A percentile compares a stretch with the other conserved stretches of the same genome.
Conservation (phyloP, 495 filamentous ascomycete species). For the Podospora fimiseda region DNA sequence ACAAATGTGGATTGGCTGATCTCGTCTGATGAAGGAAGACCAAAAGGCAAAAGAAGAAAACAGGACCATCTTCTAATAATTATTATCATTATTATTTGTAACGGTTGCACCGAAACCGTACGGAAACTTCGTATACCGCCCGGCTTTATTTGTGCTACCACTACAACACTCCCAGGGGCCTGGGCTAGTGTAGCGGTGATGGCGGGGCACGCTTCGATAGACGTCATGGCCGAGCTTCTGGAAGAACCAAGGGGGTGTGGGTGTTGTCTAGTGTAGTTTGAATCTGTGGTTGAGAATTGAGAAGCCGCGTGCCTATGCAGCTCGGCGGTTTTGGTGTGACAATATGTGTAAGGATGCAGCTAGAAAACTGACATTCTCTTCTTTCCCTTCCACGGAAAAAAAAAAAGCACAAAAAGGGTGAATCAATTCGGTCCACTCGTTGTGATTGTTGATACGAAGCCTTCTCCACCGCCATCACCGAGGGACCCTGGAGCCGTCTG, state of each 20-base stretch:
- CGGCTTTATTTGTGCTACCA: too few species aligned
- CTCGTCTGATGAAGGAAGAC: too few species aligned
- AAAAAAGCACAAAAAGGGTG: too few species aligned
- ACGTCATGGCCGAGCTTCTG: background rate
- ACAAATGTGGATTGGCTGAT: conserved; percentile 15
- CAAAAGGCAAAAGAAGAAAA: too few species aligned
- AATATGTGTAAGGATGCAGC: conserved; percentile 4
- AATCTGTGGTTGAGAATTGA: background rate
- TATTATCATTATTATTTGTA: too few species aligned
- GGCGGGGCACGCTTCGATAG: background rate
- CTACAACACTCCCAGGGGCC: too few species aligned
- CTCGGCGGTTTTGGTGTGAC: background rate
- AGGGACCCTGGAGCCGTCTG: conserved; percentile 2
- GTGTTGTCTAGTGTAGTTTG: background rate
- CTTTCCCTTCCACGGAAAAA: background rate
- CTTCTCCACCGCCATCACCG: conserved; percentile 11
- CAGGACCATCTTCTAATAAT: too few species aligned
- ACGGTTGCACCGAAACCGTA: background rate
- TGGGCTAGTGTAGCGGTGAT: background rate
- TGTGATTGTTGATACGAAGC: conserved; percentile 14
- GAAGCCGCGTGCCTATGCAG: too few species aligned
- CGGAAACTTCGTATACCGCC: background rate
- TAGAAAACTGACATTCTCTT: conserved; percentile 1
- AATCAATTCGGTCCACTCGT: background rate
- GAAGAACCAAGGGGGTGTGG: background rate